These are phyloP conservation scores for Orbilia ellipsospora DNA, from an alignment of 2,329 filamentous ascomycete species.

Conservation along the genomic window DNA sequence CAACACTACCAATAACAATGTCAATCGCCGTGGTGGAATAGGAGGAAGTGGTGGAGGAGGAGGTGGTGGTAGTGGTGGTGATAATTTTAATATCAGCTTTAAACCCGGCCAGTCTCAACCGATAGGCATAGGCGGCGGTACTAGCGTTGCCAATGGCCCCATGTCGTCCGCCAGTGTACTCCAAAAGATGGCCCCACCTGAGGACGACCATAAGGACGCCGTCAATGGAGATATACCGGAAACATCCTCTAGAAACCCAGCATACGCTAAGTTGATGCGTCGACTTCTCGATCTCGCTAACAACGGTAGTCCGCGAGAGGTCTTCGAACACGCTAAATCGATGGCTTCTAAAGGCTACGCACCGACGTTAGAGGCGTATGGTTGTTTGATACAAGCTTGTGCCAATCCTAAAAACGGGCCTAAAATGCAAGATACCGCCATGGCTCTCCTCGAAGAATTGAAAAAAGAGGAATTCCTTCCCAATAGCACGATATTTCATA, in stretches of 20 bases:
- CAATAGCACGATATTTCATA: constrained; percentile 76
- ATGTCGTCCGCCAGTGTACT: constrained; percentile 5
- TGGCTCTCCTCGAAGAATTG: constrained; percentile 78
- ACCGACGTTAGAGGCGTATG: constrained; percentile 55
- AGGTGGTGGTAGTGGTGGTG: no score
- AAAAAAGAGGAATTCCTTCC: constrained; percentile 70
- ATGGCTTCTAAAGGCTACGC: constrained; percentile 52
- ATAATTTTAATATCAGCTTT: background rate
- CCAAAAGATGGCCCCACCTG: constrained; percentile 12
- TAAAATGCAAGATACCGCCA: constrained; percentile 57
- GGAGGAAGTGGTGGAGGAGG: no score
- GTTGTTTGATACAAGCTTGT: constrained; percentile 57
- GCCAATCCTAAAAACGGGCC: constrained; percentile 53
- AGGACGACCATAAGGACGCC: constrained; percentile 46
- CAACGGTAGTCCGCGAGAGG: constrained; percentile 33
- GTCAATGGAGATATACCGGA: constrained; percentile 37
- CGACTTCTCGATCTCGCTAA: constrained; percentile 36
- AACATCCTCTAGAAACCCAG: constrained; percentile 33
- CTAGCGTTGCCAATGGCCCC: background rate
- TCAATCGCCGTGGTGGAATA: no score
- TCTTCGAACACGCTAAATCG: constrained; percentile 55
- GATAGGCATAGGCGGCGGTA: background rate
- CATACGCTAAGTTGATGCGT: constrained; percentile 35
- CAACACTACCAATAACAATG: background rate
- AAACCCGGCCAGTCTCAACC: background rate